Evolutionary conservation across 495 filamentous ascomycete genomes (phyloP).

Genomic region (Neohortaea acidophila): DNA sequence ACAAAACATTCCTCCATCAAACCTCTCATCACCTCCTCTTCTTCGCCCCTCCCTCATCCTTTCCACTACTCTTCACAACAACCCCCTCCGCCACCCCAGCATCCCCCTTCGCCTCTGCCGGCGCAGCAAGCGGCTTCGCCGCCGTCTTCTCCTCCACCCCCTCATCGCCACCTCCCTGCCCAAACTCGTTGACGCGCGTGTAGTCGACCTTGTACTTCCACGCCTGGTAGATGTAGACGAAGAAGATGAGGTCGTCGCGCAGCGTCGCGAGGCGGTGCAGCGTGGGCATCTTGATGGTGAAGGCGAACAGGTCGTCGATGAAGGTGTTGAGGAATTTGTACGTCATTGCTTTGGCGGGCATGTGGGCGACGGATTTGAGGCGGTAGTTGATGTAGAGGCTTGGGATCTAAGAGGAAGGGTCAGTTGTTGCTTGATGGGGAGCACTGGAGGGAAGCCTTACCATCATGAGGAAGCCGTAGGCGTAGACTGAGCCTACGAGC

Average conservation of each 20-base stretch:
- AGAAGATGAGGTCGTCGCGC: constrained; percentile 94
- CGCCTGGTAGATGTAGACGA: constrained; percentile 91
- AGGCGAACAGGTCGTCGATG: constrained; percentile 83
- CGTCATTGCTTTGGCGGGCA: constrained; percentile 89
- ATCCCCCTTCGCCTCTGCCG: constrained; percentile 27
- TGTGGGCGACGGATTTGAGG: constrained; percentile 89
- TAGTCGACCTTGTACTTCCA: constrained; percentile 90
- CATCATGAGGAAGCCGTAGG: constrained; percentile 99
- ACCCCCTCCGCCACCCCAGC: constrained; percentile 2
- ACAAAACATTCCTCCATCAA: not conserved
- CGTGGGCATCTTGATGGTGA: constrained; percentile 97
- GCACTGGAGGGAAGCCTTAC: constrained; percentile 20
- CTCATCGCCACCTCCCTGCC: constrained; percentile 78
- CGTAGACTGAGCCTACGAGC: constrained; percentile 89
- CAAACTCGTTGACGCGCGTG: constrained; percentile 89
- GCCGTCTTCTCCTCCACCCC: constrained; percentile 42
- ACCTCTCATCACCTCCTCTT: constrained; percentile 3
- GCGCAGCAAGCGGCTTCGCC: constrained; percentile 19
- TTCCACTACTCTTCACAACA: constrained; percentile 20
- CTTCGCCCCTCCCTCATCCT: constrained; percentile 24
- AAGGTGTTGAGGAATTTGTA: constrained; percentile 92
- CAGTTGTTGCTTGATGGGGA: constrained; percentile 1
- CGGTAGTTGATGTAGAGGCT: constrained; percentile 97
- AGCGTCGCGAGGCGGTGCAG: constrained; percentile 89
- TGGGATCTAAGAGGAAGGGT: constrained; percentile 36